Evolutionary conservation across 2,329 filamentous ascomycete species (phyloP).

Genomic region (Botrytis pseudocinerea): DNA sequence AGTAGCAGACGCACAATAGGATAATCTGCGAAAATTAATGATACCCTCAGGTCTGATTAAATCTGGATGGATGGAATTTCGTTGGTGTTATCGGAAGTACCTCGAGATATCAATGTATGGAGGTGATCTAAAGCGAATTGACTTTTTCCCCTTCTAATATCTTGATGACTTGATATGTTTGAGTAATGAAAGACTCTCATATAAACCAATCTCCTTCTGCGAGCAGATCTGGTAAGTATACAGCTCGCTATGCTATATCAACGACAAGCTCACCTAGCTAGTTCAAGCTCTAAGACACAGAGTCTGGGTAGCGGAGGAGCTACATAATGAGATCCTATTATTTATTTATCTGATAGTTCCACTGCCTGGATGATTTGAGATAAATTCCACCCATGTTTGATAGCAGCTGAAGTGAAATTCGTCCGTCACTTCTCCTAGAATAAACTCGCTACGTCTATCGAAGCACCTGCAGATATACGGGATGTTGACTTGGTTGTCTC

Average conservation of each 20-base stretch:
- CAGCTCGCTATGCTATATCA: no score
- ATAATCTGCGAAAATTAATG: not conserved
- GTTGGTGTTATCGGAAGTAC: not conserved
- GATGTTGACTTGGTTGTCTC: not conserved
- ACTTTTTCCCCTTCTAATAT: not conserved
- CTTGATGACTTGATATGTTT: no score
- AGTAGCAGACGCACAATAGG: not conserved
- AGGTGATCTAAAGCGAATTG: not conserved
- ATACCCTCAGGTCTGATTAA: not conserved
- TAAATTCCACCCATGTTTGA: not conserved
- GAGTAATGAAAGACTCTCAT: no score
- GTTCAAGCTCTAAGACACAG: no score
- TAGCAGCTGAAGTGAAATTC: not conserved
- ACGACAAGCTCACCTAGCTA: no score
- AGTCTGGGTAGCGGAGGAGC: no score
- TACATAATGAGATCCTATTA: no score
- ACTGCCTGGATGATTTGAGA: not conserved
- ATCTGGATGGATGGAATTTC: not conserved
- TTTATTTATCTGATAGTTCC: no score
- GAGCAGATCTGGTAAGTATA: no score
- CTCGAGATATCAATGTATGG: not conserved
- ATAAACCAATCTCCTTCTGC: no score
- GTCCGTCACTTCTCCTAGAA: not conserved
- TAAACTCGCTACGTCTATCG: not conserved
- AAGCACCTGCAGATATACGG: not conserved